Evolutionary conservation across 192 early-diverging fungal species (phyloP), one percentile per base, ranked within the genome.

Genomic region (Rhizophagus clarus): DNA sequence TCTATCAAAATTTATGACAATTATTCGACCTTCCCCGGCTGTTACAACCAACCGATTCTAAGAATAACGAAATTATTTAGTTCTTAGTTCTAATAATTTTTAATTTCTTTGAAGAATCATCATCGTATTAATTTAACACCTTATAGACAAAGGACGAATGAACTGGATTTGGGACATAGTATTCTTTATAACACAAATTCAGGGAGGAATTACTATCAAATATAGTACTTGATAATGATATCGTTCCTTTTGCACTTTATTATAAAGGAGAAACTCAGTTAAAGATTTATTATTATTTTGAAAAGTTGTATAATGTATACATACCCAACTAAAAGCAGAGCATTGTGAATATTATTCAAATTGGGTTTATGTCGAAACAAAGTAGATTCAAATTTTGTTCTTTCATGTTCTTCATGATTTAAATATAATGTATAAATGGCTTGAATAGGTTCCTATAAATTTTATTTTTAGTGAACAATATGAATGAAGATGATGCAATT

Each of bases 11-110:
- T 79, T 61, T 24, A 79, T 61, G 24, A 68, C 15, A 28, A 79
- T 29, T 28, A 63, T 68, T 24, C 37, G 62, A 40, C 77, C 77
- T 28, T 67, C 66, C 31, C 49, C 45, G 6, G 47, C 77, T n/a
- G 77, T 66, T 20, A 79, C 9, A n/a, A 69, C 28, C 28, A 79
- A 79, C 12, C 67, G 67, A 49, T 79, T 79, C 77, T 79, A 51
- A 2, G 20, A 24, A 64, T 34, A 51, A 34, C n/a, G 37, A 66
- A 26, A 11, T n/a, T 26, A n/a, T 29, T 24, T 40, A 66, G 32
- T 6, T 10, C 22, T 45, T 40, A 66, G 5, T 61, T 60, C n/a
- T 61, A 31, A 15, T 60, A 17, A 26, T 29, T 9, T 17, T 56
- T 61, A 14, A 34, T 29, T 34, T 42, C 20, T 31, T 31, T 60